Base-by-base conservation (phyloP, 164 flowering plant species). In the Vitis rotundifolia region DNA sequence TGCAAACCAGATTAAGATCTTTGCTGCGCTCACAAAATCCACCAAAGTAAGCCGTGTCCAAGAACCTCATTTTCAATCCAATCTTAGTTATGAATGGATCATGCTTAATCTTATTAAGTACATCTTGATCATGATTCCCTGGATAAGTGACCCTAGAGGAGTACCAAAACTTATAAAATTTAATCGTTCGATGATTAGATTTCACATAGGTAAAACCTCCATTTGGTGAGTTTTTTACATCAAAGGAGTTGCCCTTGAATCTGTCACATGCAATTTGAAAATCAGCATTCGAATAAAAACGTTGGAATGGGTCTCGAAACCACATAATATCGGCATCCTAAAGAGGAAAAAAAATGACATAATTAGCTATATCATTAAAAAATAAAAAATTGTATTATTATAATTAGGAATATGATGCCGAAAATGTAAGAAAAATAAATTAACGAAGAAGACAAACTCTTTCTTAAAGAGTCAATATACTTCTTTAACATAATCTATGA, bases 271-370 rank as follows among this genome's bases (percentile, higher is more conserved):
- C 80, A 22, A 75, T 81, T 56, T 81, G 85, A 53, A 81, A 76
- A 70, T 81, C 84, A 52, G 63, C 73, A 19, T 74, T 73, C 12
- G 7, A 11, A 18, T 22, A 51, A 12, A 81, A 67, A 2, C 28
- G 70, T 14, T 66, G 64, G 60, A 81, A 76, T 65, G 84, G 84
- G 16, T 81, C 66, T 11, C 78, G 68, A 16, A 81, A 73, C 84
- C 84, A 81, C 84, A 81, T 71, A 2, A 78, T 69, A 62, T 81
- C 84, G 8, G 82, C 63, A 69, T 81, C 84, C 84, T 81, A 71
- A 7, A n/a, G n/a, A n/a, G n/a, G n/a, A n/a, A n/a, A n/a, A n/a
- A 37, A 37, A 0, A 3, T 2, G 7, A 3, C 5, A 37, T 37
- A 37, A 37, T 37, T 3, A 37, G 44, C 7, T 6, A 37, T 37